phyloP scores from a whole-genome alignment of 75 land plant species.

The Ceratopteris richardii region DNA sequence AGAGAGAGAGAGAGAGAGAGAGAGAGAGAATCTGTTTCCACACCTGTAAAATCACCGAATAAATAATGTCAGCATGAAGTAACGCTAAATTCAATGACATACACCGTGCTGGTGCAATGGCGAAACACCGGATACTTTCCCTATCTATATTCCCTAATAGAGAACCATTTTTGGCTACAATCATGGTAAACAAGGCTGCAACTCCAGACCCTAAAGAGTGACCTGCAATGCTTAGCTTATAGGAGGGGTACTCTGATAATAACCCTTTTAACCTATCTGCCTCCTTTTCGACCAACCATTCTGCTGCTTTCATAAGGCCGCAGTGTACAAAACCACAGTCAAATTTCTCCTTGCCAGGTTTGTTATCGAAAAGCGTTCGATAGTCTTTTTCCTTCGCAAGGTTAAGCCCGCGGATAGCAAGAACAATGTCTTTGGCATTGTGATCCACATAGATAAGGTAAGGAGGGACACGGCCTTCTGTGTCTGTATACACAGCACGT shows the following conservation, averaged over 20 bases:
- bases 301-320: constrained; percentile 72
- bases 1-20: too few species aligned
- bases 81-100: constrained; percentile 87
- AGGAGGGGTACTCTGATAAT: constrained; percentile 10
- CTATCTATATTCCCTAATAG: constrained; percentile 49
- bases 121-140: constrained; percentile 42
- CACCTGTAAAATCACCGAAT: constrained; percentile 76
- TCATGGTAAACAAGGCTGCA: constrained; percentile 56
- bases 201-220: constrained; percentile 91
- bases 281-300: constrained; percentile 60
- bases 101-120: constrained; percentile 83
- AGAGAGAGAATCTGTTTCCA: too few species aligned
- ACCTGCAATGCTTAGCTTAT: constrained; percentile 60
- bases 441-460: constrained; percentile 76
- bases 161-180: constrained; percentile 41
- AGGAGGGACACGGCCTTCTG: constrained; percentile 53
- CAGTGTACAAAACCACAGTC: constrained; percentile 90
- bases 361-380: constrained; percentile 54
- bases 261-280: constrained; percentile 28
- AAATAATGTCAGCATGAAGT: constrained; percentile 62
- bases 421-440: constrained; percentile 44
- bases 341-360: constrained; percentile 55
- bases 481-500: constrained; percentile 38
- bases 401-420: constrained; percentile 82
- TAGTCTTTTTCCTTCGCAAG: constrained; percentile 65